Evolutionary conservation across 2,329 filamentous ascomycete species (phyloP).

Genomic region (Fusarium xyrophilum): DNA sequence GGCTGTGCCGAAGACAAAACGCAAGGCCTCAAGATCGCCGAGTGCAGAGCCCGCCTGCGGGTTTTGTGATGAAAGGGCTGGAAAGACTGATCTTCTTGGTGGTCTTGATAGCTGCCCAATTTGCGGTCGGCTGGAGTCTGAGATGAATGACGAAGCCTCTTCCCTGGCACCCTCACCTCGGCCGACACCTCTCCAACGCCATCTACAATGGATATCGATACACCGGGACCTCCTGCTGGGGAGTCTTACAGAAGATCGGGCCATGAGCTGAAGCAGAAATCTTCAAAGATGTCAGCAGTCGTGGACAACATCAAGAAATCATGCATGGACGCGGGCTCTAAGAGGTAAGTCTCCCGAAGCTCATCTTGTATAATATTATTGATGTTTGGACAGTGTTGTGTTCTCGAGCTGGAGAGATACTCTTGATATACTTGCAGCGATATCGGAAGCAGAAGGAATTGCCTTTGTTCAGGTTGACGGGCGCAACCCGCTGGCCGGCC

Average conservation of each 20-base stretch:
- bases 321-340: rapidly evolving
- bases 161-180: not conserved
- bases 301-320: not conserved
- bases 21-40: rapidly evolving
- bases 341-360: not conserved
- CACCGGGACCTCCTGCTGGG: rapidly evolving
- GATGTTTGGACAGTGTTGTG: not conserved
- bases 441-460: not conserved
- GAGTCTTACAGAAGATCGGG: too few species aligned
- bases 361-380: not conserved
- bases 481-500: not conserved
- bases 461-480: not conserved
- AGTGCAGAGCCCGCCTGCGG: not conserved
- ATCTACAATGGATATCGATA: not conserved
- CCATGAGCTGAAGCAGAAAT: not conserved
- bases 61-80: not conserved
- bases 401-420: slow-evolving; percentile 1
- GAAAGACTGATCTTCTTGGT: rapidly evolving
- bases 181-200: rapidly evolving
- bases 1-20: rapidly evolving
- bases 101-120: not conserved
- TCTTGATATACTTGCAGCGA: not conserved
- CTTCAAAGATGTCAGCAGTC: slow-evolving; percentile 1
- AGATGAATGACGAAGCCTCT: rapidly evolving
- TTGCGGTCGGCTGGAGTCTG: rapidly evolving